Evolutionary conservation across 805 yeast genomes (phyloP).

Genomic region (Candida oleophila): DNA sequence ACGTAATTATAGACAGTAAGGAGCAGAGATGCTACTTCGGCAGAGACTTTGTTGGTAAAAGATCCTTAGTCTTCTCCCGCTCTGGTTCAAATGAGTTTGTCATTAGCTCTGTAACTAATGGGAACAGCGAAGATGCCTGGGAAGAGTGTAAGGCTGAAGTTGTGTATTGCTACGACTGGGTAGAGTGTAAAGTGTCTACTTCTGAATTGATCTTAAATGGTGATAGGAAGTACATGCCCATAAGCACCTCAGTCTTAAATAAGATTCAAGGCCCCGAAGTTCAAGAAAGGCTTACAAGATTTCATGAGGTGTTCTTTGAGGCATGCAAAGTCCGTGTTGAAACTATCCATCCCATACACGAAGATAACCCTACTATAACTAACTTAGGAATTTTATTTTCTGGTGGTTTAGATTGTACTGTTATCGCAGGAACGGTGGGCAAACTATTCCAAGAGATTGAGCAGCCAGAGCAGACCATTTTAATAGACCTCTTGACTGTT

Average conservation of each 20-base stretch:
- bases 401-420: constrained; percentile 94
- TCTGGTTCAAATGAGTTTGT: constrained; percentile 1
- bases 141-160: constrained; percentile 56
- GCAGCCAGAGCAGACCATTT: constrained; percentile 1
- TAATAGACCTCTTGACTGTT: constrained; percentile 81
- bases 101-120: constrained; percentile 29
- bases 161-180: constrained; percentile 44
- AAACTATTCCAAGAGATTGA: constrained; percentile 13
- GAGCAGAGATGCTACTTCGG: constrained; percentile 63
- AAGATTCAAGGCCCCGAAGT: constrained; percentile 15
- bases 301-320: constrained; percentile 24
- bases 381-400: constrained; percentile 72
- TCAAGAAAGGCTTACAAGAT: constrained; percentile 12
- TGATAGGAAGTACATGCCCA: background rate
- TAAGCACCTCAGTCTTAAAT: constrained; percentile 10
- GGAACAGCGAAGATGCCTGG: constrained; percentile 21
- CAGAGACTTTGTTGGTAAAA: constrained; percentile 77
- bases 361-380: constrained; percentile 24
- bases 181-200: background rate
- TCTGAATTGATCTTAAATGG: background rate
- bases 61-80: constrained; percentile 59
- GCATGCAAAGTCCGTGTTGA: constrained; percentile 53
- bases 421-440: constrained; percentile 58
- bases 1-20: constrained; percentile 46
- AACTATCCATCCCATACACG: constrained; percentile 58